A percentile compares a stretch with the other conserved stretches of the same genome.
Conservation (phyloP, 1,139 yeast species). For the Yamadazyma diddensiae region DNA sequence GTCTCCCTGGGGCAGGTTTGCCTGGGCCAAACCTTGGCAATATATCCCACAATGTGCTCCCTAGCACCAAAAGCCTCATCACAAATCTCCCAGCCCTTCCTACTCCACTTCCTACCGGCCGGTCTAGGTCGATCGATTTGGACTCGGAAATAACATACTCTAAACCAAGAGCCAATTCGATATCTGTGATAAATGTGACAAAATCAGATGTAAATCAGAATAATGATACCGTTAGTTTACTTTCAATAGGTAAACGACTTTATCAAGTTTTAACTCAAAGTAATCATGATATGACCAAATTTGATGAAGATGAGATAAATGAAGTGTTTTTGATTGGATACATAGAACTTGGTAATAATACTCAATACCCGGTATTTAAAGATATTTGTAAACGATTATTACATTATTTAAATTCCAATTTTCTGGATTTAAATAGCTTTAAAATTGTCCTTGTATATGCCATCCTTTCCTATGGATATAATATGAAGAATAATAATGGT, state of each 20-base stretch:
- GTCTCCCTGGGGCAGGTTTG: too few relatives aligned
- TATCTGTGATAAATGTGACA: slow-evolving; percentile 3
- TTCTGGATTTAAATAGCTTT: slow-evolving; percentile 19
- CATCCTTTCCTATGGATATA: slow-evolving; percentile 25
- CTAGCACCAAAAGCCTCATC: too few relatives aligned
- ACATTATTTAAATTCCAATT: slow-evolving; percentile 21
- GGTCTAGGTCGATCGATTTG: background rate
- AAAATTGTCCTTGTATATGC: slow-evolving; percentile 28
- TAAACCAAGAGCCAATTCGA: slow-evolving; percentile 8
- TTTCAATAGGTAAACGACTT: slow-evolving; percentile 34
- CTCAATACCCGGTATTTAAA: slow-evolving; percentile 18
- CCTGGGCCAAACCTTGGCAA: background rate
- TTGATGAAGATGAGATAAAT: slow-evolving; percentile 16
- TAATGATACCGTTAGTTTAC: slow-evolving; percentile 29
- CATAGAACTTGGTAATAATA: slow-evolving; percentile 17
- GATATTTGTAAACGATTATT: slow-evolving; percentile 23
- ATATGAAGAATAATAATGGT: slow-evolving; percentile 14
- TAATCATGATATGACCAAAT: slow-evolving; percentile 16
- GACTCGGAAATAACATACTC: background rate
- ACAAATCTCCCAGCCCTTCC: too few relatives aligned
- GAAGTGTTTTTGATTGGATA: slow-evolving; percentile 36
- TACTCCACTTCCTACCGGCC: too few relatives aligned
- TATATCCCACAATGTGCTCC: too few relatives aligned
- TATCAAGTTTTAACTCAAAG: slow-evolving; percentile 20
- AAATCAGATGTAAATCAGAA: slow-evolving; percentile 10